Base-by-base conservation (phyloP, 2,329 filamentous ascomycete species). In the Diaporthe caulivora region DNA sequence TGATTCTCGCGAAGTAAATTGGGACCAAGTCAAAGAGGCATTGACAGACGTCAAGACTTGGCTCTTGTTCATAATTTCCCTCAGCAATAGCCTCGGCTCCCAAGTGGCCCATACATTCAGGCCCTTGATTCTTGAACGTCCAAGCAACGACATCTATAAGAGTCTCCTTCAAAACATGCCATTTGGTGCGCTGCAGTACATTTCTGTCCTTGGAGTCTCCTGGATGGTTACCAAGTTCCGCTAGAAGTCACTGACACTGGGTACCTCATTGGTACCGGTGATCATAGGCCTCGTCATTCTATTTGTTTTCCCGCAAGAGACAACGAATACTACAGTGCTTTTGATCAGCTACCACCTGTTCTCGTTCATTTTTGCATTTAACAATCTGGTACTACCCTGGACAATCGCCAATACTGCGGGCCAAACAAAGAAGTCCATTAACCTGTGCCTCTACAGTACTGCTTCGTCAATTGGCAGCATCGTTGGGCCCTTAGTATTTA, bases 321-420 rank as follows among this genome's bases (percentile, higher is more conserved):
- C 81, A 0, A 79, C 82, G 1, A 80, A 86, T n/a, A 83, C 85
- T 57, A 84, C 86, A 0, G 81, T 85, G 0, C 78, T 92, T 2
- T 83, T 93, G 2, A 87, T 85, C 0, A 91, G 88, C 0, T 93
- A 93, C 80, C 93, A 93, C 76, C 83, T 93, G 2, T 85, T 93
- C 0, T 88, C 90, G 0, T 93, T 93, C 79, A 82, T 93, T 11
- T 93, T 91, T 75, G 90, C 90, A 1, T 89, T 88, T 1, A 92
- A 92, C 77, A 91, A 91, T 0, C 83, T 94, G 13, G 88, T 92
- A 34, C 89, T 93, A 0, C 87, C 89, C 0, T 94, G 92, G 92
- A 91, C 93, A 72, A 87, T 93, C 8, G 90, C 88, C 10, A 94
- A 94, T 79, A 93, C 91, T 0, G 92, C 86, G 0, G 92, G 92